Evolutionary conservation across 2,329 filamentous ascomycete genomes (phyloP).

Genomic region (Phaeosphaeriaceae sp.): DNA sequence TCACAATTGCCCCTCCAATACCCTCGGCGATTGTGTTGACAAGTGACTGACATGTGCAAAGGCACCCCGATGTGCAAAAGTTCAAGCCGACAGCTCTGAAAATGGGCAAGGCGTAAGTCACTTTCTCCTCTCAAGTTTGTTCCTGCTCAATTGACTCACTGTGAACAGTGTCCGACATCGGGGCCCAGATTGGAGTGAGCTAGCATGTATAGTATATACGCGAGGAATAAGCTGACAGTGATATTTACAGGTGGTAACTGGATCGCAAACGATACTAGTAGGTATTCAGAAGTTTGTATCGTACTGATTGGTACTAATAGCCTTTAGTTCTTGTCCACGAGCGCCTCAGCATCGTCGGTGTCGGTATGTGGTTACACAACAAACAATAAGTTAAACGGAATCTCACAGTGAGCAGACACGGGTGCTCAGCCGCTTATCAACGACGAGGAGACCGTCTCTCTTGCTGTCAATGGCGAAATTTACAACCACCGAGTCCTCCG

Average conservation of each 20-base stretch:
- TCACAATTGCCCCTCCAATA: conserved; percentile 31
- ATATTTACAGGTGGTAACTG: conserved; percentile 78
- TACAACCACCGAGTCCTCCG: conserved; percentile 98
- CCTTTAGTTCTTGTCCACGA: conserved; percentile 83
- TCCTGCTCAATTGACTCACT: conserved; percentile 42
- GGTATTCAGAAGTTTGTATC: conserved; percentile 12
- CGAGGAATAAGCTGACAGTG: conserved; percentile 39
- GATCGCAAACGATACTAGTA: conserved; percentile 90
- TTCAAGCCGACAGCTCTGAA: conserved; percentile 95
- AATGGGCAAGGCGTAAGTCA: conserved; percentile 88
- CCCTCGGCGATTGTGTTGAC: conserved; percentile 22
- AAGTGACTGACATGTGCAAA: conserved; percentile 46
- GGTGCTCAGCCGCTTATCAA: conserved; percentile 96
- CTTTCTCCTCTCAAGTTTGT: not conserved
- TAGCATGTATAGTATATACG: conserved; percentile 33
- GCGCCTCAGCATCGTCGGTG: conserved; percentile 94
- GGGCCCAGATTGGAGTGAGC: conserved; percentile 98
- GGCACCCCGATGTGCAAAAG: conserved; percentile 90
- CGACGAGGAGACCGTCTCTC: conserved; percentile 82
- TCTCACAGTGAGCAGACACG: conserved; percentile 67
- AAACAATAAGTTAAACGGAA: conserved; percentile 2
- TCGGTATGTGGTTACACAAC: conserved; percentile 68
- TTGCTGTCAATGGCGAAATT: conserved; percentile 99
- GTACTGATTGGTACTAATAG: conserved; percentile 26
- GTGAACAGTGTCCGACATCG: conserved; percentile 82